Percentiles rank a stretch among this genome's conserved stretches.
These are phyloP conservation scores for Anisodus tanguticus DNA, from an alignment of 257 asterid species.

Conservation along the genomic window DNA sequence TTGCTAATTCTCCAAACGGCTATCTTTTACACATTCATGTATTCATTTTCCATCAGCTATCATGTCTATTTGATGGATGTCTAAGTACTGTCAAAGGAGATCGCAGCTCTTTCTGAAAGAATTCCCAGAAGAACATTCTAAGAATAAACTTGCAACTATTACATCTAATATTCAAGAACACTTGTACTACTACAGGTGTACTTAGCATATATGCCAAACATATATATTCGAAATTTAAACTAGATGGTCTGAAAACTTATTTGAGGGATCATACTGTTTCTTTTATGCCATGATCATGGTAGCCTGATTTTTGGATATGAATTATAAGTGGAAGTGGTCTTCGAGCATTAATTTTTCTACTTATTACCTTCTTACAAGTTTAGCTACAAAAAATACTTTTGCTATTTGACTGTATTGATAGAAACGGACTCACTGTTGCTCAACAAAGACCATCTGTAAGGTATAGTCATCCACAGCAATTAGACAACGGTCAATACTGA, in stretches of 20 bases:
- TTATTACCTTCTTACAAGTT: no score
- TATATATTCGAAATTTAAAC: not conserved
- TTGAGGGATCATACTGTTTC: no score
- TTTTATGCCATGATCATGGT: no score
- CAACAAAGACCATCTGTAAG: no score
- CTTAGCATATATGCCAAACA: not conserved
- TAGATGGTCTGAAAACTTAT: not conserved
- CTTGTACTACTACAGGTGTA: not conserved
- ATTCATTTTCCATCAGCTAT: not conserved
- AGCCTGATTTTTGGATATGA: no score
- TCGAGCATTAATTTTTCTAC: no score
- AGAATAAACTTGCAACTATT: slow-evolving; percentile 2
- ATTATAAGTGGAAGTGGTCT: no score
- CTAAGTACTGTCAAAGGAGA: not conserved
- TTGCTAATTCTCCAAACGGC: not conserved
- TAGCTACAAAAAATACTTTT: no score
- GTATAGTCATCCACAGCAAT: no score
- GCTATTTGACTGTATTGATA: no score
- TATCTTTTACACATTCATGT: not conserved
- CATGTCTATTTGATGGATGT: not conserved
- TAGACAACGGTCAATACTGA: no score
- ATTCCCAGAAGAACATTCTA: not conserved
- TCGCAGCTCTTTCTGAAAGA: not conserved
- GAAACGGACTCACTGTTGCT: no score
- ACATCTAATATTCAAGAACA: not conserved